phyloP scores from a whole-genome alignment of 805 yeast species.

The Torulaspora quercuum region DNA sequence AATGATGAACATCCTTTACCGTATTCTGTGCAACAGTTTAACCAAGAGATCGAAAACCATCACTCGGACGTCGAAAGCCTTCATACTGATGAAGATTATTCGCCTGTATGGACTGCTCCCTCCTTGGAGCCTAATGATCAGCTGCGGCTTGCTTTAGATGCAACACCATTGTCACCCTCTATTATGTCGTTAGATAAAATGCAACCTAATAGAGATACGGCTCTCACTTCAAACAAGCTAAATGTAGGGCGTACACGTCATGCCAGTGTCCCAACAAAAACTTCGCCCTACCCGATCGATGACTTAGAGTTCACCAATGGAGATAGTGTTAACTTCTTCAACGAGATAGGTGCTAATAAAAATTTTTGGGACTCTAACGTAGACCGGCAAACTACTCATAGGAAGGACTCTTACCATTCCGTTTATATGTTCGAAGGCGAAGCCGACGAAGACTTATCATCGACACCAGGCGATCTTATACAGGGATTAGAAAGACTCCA shows the following conservation, averaged over 20 bases:
- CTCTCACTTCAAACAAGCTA: constrained; percentile 1
- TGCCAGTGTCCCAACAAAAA: constrained; percentile 4
- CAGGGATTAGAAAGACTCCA: constrained; percentile 31
- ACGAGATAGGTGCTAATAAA: neutral
- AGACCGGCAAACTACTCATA: constrained; percentile 26
- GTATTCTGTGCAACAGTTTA: neutral
- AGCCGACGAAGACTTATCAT: constrained; percentile 16
- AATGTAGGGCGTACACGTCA: constrained; percentile 2
- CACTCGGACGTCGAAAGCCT: constrained; percentile 15
- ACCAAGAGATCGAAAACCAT: constrained; percentile 1
- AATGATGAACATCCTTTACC: constrained; percentile 5
- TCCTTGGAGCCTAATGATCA: constrained; percentile 41
- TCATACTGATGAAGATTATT: constrained; percentile 27
- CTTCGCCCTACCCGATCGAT: constrained; percentile 3
- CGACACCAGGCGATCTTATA: constrained; percentile 23
- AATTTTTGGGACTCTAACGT: constrained; percentile 14
- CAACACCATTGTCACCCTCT: constrained; percentile 7
- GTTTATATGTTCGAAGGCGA: constrained; percentile 38
- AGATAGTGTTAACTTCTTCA: neutral
- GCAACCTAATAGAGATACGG: constrained; percentile 11
- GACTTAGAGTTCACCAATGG: constrained; percentile 1
- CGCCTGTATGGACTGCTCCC: constrained; percentile 41
- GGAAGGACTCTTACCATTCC: constrained; percentile 42
- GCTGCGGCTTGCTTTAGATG: constrained; percentile 32
- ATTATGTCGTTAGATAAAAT: constrained; percentile 11